Evolutionary conservation across 768 basidiomycete genomes (phyloP), one percentile per base, ranked within the genome.

Genomic region (Boletus rubropictus): DNA sequence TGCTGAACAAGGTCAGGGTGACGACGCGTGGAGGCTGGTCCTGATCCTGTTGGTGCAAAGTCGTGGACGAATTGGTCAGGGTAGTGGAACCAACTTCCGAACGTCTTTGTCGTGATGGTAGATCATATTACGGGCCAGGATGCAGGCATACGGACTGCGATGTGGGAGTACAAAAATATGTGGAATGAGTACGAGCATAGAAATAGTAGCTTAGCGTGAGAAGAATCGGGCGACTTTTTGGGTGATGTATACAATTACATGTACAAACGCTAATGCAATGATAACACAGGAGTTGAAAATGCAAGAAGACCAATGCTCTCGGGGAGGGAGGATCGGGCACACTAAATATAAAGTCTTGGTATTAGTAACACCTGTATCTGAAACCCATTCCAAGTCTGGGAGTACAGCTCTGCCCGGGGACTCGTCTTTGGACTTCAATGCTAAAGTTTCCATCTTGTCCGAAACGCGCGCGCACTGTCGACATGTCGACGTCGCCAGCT

Each of bases 401-500:
- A 14, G 49, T 50, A 57, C 53, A 66, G 39, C 33, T 49, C 48
- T 65, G 66, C 43, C 59, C 66, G 3, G 52, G 50, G 14, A 12
- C 5, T 33, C 60, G 59, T 42, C 65, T 51, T 42, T 69, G 64
- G 11, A 79, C 74, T 42, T 74, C 70, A 18, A 81, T 72, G 37
- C 67, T 67, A n/a, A 80, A 64, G 28, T 69, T 71, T 8, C 76
- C 76, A 25, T 70, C 66, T 6, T 64, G 61, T 38, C 70, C 73
- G 39, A 80, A 73, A 36, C 68, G 72, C 7, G 78, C 80, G 25
- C 75, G 73, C 22, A 79, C 72, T 11, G 70, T 67, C 7, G 69
- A 54, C 73, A 81, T 75, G 58, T 82, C 76, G 44, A 78, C 72
- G 49, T 82, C 80, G 9, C 70, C 65, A 9, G 76, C 72, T 27